A percentile compares a stretch with the other conserved stretches of the same genome.
These are phyloP conservation scores for Choiromyces venosus DNA, from an alignment of 495 filamentous ascomycete genomes.

Conservation along the genomic window DNA sequence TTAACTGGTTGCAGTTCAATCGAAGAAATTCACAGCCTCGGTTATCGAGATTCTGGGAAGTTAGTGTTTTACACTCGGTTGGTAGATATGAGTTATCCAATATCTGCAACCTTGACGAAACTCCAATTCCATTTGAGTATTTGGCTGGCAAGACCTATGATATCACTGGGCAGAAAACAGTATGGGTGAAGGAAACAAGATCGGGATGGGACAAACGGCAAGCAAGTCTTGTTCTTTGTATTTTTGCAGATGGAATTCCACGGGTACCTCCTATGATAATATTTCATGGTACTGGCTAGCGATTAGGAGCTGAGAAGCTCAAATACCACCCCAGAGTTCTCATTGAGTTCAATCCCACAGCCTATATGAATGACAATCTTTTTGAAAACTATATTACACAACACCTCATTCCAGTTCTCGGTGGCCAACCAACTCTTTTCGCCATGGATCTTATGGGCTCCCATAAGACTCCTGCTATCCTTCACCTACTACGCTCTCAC, in stretches of 20 bases:
- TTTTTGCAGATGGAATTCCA: conserved; percentile 7
- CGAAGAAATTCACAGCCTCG: not conserved
- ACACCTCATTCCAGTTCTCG: not conserved
- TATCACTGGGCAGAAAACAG: not conserved
- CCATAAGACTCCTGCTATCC: no score
- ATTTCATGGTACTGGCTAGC: not conserved
- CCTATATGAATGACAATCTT: not conserved
- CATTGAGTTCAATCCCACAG: not conserved
- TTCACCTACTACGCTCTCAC: not conserved
- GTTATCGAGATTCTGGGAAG: no score
- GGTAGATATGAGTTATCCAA: not conserved
- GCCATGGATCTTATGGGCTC: not conserved
- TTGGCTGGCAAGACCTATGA: not conserved
- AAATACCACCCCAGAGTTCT: not conserved
- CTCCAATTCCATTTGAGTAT: not conserved
- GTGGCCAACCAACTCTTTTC: not conserved
- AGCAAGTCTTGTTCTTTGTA: conserved; percentile 7
- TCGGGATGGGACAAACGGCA: conserved; percentile 1
- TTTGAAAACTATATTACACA: not conserved
- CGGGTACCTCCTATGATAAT: conserved; percentile 8
- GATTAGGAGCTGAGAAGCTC: no score
- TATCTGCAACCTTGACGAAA: not conserved
- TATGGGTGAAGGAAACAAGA: not conserved
- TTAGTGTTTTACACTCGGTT: no score
- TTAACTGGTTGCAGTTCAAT: conserved; percentile 5